These are phyloP conservation scores for Cladosporium halotolerans DNA, from an alignment of 2,329 filamentous ascomycete species.

Conservation along the genomic window DNA sequence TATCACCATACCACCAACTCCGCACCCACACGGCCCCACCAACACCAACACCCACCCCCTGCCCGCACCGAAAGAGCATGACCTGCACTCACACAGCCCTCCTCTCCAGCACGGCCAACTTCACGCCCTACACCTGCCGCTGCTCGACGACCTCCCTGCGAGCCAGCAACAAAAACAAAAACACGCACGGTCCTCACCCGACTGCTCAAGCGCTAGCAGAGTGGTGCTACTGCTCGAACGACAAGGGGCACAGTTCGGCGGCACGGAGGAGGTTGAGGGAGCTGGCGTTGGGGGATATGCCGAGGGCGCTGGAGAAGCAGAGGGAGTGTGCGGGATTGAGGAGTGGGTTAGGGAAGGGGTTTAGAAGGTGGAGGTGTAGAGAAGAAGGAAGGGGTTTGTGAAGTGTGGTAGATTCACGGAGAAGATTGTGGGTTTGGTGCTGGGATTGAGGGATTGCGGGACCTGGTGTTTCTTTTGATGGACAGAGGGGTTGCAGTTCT, in stretches of 20 bases:
- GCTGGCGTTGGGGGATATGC: background rate
- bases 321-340: slow-evolving; percentile 1
- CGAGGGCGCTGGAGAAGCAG: background rate
- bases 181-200: background rate
- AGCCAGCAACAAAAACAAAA: background rate
- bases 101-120: background rate
- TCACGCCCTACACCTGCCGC: background rate
- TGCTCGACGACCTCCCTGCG: background rate
- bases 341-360: background rate
- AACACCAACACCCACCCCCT: background rate
- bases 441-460: too few relatives aligned
- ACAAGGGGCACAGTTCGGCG: background rate
- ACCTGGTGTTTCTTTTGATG: too few relatives aligned
- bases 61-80: background rate
- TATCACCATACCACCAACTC: too few relatives aligned
- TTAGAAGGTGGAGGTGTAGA: background rate
- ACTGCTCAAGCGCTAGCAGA: background rate
- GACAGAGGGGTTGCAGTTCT: too few relatives aligned
- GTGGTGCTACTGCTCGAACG: slow-evolving; percentile 2
- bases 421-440: too few relatives aligned
- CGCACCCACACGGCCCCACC: background rate
- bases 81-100: background rate
- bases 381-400: background rate
- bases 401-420: too few relatives aligned
- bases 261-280: background rate